A percentile compares a stretch with the other conserved stretches of the same genome.
Evolutionary conservation across 73 alveolate species (phyloP).

Genomic region (Uronychia binucleata): DNA sequence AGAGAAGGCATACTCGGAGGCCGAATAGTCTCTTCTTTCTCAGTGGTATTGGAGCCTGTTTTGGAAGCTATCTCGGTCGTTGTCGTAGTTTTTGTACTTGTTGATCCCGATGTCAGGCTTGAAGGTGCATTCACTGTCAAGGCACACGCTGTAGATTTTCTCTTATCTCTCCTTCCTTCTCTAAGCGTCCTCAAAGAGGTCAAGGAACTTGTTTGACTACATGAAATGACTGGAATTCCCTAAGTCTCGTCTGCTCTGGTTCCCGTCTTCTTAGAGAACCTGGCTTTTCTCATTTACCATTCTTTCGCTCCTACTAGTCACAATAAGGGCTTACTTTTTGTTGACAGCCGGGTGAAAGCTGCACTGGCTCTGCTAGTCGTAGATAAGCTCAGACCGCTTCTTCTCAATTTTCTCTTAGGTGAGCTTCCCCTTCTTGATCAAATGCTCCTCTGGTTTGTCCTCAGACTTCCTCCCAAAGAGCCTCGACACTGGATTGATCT

Average conservation of each 20-base stretch:
- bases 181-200: slow-evolving; percentile 45
- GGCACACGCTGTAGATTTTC: slow-evolving; percentile 27
- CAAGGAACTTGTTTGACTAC: slow-evolving; percentile 2
- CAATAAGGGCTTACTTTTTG: slow-evolving; percentile 4
- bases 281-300: slow-evolving; percentile 12
- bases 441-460: slow-evolving; percentile 11
- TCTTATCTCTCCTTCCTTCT: slow-evolving; percentile 28
- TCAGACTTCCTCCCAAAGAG: not conserved
- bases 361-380: not conserved
- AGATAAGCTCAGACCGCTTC: slow-evolving; percentile 1
- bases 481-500: slow-evolving; percentile 10
- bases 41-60: not conserved
- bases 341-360: slow-evolving; percentile 28
- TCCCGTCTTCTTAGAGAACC: not conserved
- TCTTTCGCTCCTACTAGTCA: not conserved
- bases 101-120: slow-evolving; percentile 44
- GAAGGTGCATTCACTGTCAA: slow-evolving; percentile 57
- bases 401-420: slow-evolving; percentile 30
- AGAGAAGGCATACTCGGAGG: not conserved
- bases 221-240: not conserved
- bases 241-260: not conserved
- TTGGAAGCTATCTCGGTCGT: not conserved
- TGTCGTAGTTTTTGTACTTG: not conserved
- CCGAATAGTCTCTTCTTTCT: not conserved
- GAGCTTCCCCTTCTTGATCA: slow-evolving; percentile 23